Evolutionary conservation across 148 eudicot species (phyloP).

Genomic region (Fagopyrum tataricum): DNA sequence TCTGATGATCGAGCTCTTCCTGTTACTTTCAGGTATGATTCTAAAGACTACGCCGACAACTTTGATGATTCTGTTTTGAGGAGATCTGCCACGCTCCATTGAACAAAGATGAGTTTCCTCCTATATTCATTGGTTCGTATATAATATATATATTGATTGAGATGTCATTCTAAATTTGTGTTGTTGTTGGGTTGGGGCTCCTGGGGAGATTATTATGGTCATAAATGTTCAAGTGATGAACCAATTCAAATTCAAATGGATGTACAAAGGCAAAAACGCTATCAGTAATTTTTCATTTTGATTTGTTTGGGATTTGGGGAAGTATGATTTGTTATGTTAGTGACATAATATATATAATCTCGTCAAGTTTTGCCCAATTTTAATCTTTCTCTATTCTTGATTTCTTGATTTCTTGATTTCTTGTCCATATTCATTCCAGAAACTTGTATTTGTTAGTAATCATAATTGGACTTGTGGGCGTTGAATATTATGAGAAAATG

Average conservation of each 20-base stretch:
- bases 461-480: too few species aligned
- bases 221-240: background rate
- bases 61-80: constrained; percentile 14
- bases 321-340: background rate
- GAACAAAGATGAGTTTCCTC: background rate
- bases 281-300: background rate
- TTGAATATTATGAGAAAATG: too few species aligned
- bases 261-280: background rate
- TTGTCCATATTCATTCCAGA: too few species aligned
- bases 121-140: background rate
- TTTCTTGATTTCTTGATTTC: too few species aligned
- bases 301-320: background rate
- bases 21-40: constrained; percentile 45
- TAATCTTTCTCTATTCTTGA: background rate
- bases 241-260: background rate
- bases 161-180: background rate
- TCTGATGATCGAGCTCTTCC: constrained; percentile 47
- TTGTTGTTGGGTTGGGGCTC: too few species aligned
- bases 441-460: too few species aligned
- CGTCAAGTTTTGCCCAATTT: background rate
- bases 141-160: background rate
- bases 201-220: background rate
- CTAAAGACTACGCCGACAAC: constrained; percentile 15
- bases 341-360: background rate
- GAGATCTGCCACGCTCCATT: constrained; percentile 12